Conservation (phyloP, 129 eudicot genomes). For the Escallonia rubra region DNA sequence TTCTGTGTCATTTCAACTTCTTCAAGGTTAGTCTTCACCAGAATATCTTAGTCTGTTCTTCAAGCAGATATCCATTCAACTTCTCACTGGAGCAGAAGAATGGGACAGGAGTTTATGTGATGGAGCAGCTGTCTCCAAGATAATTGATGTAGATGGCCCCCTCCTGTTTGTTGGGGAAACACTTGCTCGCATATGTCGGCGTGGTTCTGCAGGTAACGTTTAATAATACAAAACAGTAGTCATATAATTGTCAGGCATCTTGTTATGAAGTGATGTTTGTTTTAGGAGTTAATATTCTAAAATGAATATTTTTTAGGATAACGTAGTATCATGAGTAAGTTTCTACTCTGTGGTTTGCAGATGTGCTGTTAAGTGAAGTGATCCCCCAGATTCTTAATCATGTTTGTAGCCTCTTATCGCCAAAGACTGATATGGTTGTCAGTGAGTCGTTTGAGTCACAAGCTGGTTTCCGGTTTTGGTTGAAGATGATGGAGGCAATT, state of each 20-base stretch:
- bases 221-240: constrained; percentile 2
- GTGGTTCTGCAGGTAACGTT: constrained; percentile 82
- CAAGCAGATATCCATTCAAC: constrained; percentile 61
- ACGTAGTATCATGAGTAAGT: neutral
- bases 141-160: constrained; percentile 34
- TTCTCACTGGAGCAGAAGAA: constrained; percentile 70
- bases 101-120: constrained; percentile 24
- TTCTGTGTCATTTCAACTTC: too few species aligned
- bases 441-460: constrained; percentile 34
- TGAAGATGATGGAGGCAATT: constrained; percentile 60
- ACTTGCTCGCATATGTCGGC: constrained; percentile 77
- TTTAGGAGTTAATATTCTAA: neutral
- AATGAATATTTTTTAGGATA: constrained; percentile 1
- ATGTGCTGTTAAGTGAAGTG: constrained; percentile 64
- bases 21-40: constrained; percentile 27
- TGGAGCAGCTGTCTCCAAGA: constrained; percentile 12
- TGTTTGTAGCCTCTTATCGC: constrained; percentile 36
- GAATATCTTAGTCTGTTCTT: constrained; percentile 51
- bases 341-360: constrained; percentile 34
- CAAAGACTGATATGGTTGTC: constrained; percentile 28
- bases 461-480: constrained; percentile 64
- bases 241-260: neutral
- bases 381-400: constrained; percentile 46
- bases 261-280: neutral
- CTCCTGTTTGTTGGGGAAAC: constrained; percentile 62